phyloP scores from a whole-genome alignment of 805 yeast genomes.

The Ogataea neopini region DNA sequence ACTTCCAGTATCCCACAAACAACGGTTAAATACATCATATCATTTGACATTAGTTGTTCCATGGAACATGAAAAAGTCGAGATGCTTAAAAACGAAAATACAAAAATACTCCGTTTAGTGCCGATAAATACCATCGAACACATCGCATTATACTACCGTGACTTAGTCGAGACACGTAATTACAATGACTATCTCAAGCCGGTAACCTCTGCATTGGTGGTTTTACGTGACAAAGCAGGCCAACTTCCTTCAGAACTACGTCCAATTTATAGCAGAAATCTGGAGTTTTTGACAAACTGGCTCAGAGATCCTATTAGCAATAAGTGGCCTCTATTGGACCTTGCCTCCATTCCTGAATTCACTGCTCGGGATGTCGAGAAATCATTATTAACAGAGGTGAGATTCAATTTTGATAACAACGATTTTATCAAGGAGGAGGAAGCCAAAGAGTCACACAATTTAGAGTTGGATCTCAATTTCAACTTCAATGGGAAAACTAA shows the following conservation, averaged over 20 bases:
- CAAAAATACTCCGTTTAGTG: constrained; percentile 60
- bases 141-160: constrained; percentile 53
- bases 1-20: constrained; percentile 15
- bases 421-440: constrained; percentile 40
- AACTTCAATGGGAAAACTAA: constrained; percentile 27
- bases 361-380: constrained; percentile 76
- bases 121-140: constrained; percentile 86
- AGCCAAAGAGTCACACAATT: constrained; percentile 18
- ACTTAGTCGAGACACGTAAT: constrained; percentile 33
- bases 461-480: constrained; percentile 24
- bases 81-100: constrained; percentile 19
- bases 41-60: constrained; percentile 36
- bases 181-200: constrained; percentile 55
- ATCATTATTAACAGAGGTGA: constrained; percentile 73
- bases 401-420: constrained; percentile 56
- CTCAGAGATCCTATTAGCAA: constrained; percentile 36
- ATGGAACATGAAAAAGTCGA: constrained; percentile 21
- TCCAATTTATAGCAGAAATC: constrained; percentile 69
- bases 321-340: constrained; percentile 80
- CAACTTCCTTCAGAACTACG: constrained; percentile 75
- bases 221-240: constrained; percentile 80
- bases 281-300: constrained; percentile 65
- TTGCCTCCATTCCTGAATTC: constrained; percentile 62
- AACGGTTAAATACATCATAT: constrained; percentile 31
- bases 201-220: constrained; percentile 79